Evolutionary conservation across 495 filamentous ascomycete genomes (phyloP).

Genomic region (Podospora bellae-mahoneyi): DNA sequence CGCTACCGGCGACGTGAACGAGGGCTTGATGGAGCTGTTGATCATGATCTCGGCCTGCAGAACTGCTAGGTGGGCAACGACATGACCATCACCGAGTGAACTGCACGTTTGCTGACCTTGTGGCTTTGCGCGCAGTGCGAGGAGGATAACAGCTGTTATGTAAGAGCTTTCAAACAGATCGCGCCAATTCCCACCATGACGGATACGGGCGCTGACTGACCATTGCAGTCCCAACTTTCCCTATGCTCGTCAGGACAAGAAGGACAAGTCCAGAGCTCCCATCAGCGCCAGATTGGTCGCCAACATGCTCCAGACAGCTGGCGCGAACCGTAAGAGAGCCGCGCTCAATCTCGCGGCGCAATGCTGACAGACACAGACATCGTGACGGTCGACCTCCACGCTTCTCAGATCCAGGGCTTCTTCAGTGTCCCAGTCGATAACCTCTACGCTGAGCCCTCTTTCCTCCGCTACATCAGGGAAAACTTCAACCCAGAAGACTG

Average conservation of each 20-base stretch:
- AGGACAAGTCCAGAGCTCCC: conserved; percentile 83
- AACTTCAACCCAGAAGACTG: conserved; percentile 78
- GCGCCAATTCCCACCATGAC: neutral
- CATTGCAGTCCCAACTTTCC: conserved; percentile 90
- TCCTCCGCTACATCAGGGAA: conserved; percentile 84
- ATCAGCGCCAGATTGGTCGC: conserved; percentile 92
- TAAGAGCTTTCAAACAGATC: conserved; percentile 15
- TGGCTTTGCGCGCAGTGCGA: conserved; percentile 23
- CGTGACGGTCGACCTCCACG: conserved; percentile 84
- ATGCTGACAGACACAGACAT: conserved; percentile 54
- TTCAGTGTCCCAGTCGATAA: conserved; percentile 95
- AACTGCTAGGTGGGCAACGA: conserved; percentile 56
- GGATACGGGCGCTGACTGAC: conserved; percentile 67
- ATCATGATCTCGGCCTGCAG: conserved; percentile 99
- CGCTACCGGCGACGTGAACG: conserved; percentile 93
- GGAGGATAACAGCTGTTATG: conserved; percentile 39
- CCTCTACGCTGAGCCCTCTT: conserved; percentile 92
- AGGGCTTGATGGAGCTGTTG: conserved; percentile 95
- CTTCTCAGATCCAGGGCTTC: conserved; percentile 71
- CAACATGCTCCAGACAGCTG: conserved; percentile 96
- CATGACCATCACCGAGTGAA: neutral
- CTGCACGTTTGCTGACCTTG: conserved; percentile 15
- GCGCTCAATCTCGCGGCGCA: too few relatives aligned
- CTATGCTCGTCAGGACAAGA: conserved; percentile 99
- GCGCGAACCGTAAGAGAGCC: conserved; percentile 61